Evolutionary conservation across 768 basidiomycete species (phyloP), one percentile per base, ranked within the genome.

Genomic region (Pholiota microspora): DNA sequence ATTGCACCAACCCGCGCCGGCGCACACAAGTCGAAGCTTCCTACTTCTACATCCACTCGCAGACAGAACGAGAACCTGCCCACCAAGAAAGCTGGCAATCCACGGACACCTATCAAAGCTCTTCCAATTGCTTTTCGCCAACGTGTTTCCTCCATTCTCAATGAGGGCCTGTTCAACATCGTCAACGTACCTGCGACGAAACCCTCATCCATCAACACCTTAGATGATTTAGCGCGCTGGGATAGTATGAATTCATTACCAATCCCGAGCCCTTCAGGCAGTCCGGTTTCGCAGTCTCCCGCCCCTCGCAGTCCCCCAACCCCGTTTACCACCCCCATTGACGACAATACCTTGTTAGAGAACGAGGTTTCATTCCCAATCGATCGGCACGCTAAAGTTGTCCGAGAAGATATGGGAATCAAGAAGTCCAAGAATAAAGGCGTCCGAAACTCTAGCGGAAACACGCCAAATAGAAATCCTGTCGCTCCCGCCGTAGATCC

Each of bases 221-320:
- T 62, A 62, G 60, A 66, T 66, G 65, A 66, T 49, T 60, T 64
- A 47, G 55, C 54, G 31, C 57, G 59, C 27, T 66, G 65, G 65
- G 65, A 62, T 45, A n/a, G n/a, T n/a, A 64, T 66, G 63, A 60
- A 64, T 15, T 55, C 54, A 13, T 36, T 56, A 42, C 56, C 59
- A 3, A 50, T 54, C 13, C 57, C 28, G 28, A 62, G 58, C 56
- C 51, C 56, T 28, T 54, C 60, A 7, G 51, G 45, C 38, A 58
- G 54, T 31, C 31, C 52, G 3, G 38, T 12, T 45, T 42, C 40
- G 15, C 34, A 44, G n/a, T 29, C 45, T 52, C 35, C 46, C 27
- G 23, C 1, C 44, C 31, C 21, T 50, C 44, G n/a, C 2, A 25
- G 15, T 23, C 24, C 27, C 27, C 25, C 38, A 18, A 35, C 50